Evolutionary conservation across 2,329 filamentous ascomycete species (phyloP), one percentile per base, ranked within the genome.

Genomic region (Hysterium pulicare): DNA sequence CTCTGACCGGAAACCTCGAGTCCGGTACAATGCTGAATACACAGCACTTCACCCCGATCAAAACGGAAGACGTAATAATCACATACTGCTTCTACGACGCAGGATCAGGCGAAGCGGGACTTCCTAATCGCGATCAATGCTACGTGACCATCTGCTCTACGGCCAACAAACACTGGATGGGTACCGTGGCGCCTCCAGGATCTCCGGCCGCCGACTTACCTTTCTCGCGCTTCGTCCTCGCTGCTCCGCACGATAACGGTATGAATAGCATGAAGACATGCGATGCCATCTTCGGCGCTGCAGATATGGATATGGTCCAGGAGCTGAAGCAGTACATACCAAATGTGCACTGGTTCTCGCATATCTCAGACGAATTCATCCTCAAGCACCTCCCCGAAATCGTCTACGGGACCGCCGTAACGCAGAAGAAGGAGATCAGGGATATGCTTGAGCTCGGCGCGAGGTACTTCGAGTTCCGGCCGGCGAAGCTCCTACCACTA

Each of bases 391-490:
- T 49, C 44, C 57, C 32, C 4, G 43, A 56, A 45, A 71, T 73
- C 50, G 60, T 74, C 41, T 56, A 58, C 40, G 66, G 66, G 26
- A 59, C 72, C n/a, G 66, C 70, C 40, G 68, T 73, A 40, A 73
- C 70, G 6, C 71, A 73, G 41, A 74, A 74, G 46, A 68, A 73
- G 45, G 52, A 56, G 7, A 55, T 73, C 2, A 42, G 55, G 5
- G 54, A 57, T 21, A 69, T 73, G 40, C 63, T 74, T 39, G 50
- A 48, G 16, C 58, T 72, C 23, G 71, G 70, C 4, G 67, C 68
- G 5, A 55, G 71, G 17, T 73, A 73, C 51, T 74, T 74, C 41
- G 71, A 73, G 56, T 73, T 72, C 44, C 63, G 71, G 9, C 71
- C 71, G 0, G 70, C 70, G 0, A 62, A 68, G 42, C 60, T 71